Evolutionary conservation across 768 basidiomycete species (phyloP).

Genomic region (Boletellus ananiceps): DNA sequence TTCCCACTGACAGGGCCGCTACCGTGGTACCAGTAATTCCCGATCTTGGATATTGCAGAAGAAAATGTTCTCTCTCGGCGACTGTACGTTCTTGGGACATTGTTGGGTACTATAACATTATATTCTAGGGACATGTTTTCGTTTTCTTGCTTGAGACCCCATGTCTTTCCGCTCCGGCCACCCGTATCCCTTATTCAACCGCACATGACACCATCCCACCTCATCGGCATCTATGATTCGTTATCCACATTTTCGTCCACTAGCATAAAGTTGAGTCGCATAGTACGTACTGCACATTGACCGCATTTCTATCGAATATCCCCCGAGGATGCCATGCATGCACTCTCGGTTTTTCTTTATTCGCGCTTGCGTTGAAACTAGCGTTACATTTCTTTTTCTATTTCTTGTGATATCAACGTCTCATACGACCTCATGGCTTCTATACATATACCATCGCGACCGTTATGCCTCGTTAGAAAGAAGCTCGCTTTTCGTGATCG

Average conservation of each 20-base stretch:
- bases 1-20: slow-evolving; percentile 3
- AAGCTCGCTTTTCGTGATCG: no score
- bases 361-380: no score
- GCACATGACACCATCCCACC: slow-evolving; percentile 3
- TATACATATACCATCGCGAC: slow-evolving; percentile 15
- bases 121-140: slow-evolving; percentile 30
- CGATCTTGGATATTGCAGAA: slow-evolving; percentile 20
- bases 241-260: slow-evolving; percentile 9
- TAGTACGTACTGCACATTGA: slow-evolving; percentile 30
- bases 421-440: neutral
- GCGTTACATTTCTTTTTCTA: neutral
- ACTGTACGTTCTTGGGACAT: slow-evolving; percentile 35
- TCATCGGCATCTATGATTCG: slow-evolving; percentile 26
- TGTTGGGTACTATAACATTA: slow-evolving; percentile 33
- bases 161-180: slow-evolving; percentile 9
- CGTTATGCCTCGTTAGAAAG: slow-evolving; percentile 9
- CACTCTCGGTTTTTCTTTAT: neutral
- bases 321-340: slow-evolving; percentile 6
- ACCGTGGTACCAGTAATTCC: slow-evolving; percentile 1
- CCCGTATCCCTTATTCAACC: slow-evolving; percentile 1
- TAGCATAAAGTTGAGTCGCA: slow-evolving; percentile 23
- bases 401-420: slow-evolving; percentile 16
- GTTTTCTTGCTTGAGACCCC: slow-evolving; percentile 24
- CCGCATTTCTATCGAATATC: slow-evolving; percentile 26
- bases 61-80: slow-evolving; percentile 13